Base-by-base conservation (phyloP, 2,329 filamentous ascomycete genomes). In the Penicillium concentricum region DNA sequence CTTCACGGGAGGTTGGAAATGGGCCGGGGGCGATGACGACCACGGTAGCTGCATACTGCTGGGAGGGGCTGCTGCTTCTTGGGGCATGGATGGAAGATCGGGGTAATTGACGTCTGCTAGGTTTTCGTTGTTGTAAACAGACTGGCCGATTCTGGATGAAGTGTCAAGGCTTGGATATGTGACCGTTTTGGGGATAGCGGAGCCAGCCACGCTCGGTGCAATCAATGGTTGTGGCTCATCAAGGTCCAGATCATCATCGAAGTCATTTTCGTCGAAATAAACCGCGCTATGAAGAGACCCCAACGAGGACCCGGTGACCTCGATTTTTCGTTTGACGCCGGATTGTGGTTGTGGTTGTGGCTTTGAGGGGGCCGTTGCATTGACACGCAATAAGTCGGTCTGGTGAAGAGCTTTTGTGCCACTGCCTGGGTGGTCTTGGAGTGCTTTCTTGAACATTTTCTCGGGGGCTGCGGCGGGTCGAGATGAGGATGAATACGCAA, bases 191-290 rank as follows among this genome's bases (percentile, higher is more conserved):
- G 55, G 15, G 10, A 22, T 26, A 9, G 48, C 41, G 20, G 52
- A 28, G 41, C 22, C 38, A 38, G 32, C 24, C 18, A 30, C 8
- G 4, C 38, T 57, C 10, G 66, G 67, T 12, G 66, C 64, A 24
- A 61, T 63, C 38, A 67, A 66, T 22, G 67, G 70, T 53, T 68
- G 72, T 6, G 64, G 74, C 51, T 63, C 68, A 55, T 90, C 89
- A 24, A 96, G 79, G 54, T 91, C 84, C 20, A 87, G 82, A 64
- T 96, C 92, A 69, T 93, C 90, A 66, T 91, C 91, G 63, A 96
- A 94, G 69, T 96, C 92, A 65, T 93, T 87, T 60, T 92, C 89
- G 58, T 86, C 84, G 61, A 92, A 89, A 58, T 82, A 84, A 10
- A 89, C 82, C 4, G 72, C 73, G 47, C 71, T 74, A 62, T 80